These are phyloP conservation scores for Albizia julibrissin DNA, from an alignment of 306 rosid species.

Conservation along the genomic window DNA sequence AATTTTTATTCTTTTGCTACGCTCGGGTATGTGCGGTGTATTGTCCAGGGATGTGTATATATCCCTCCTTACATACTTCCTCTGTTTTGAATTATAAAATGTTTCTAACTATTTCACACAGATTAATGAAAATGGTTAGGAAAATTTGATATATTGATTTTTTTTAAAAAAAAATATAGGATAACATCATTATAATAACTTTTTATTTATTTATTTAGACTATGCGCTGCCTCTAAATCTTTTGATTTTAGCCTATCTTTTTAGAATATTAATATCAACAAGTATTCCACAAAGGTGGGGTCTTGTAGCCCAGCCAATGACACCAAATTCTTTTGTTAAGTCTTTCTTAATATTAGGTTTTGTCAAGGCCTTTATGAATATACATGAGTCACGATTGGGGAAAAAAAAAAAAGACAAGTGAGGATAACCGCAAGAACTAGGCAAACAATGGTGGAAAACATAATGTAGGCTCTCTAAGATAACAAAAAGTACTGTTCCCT, in stretches of 20 bases:
- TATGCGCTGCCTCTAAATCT: background rate
- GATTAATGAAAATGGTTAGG: background rate
- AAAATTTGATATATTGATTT: background rate
- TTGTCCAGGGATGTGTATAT: background rate
- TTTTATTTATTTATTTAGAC: too few relatives aligned
- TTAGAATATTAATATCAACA: background rate
- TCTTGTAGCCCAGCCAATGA: too few relatives aligned
- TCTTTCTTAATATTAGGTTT: too few relatives aligned
- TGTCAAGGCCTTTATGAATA: too few relatives aligned
- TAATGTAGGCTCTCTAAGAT: background rate
- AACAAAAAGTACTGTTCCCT: background rate
- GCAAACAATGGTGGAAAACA: background rate
- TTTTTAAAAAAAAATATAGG: background rate
- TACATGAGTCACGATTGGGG: too few relatives aligned
- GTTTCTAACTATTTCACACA: too few relatives aligned
- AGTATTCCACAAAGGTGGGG: background rate
- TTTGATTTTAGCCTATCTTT: background rate
- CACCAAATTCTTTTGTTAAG: background rate
- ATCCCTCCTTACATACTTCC: too few relatives aligned
- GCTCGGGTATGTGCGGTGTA: background rate
- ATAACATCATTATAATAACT: background rate
- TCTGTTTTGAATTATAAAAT: too few relatives aligned
- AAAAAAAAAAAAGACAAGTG: too few relatives aligned
- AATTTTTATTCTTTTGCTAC: background rate
- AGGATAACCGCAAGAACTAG: background rate